phyloP scores from a whole-genome alignment of 257 asterid species.

The Penstemon newberryi region DNA sequence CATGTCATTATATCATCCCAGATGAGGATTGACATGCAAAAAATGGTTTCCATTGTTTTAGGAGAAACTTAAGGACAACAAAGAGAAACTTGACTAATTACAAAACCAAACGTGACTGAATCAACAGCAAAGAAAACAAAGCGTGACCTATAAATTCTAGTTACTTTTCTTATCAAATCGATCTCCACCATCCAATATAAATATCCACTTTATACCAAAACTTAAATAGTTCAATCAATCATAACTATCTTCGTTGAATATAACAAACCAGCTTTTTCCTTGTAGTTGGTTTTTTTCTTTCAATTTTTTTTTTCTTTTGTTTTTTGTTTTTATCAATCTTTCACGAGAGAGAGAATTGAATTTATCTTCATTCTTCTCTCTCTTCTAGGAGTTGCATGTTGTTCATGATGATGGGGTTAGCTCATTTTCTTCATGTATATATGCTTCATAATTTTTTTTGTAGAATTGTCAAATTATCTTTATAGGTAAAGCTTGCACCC shows the following conservation, averaged over 20 bases:
- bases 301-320: neutral
- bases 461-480: slow-evolving; percentile 25
- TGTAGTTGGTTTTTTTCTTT: neutral
- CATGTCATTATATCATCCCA: too few relatives aligned
- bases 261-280: neutral
- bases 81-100: slow-evolving; percentile 18
- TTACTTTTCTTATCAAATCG: slow-evolving; percentile 14
- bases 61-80: slow-evolving; percentile 37
- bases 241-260: neutral
- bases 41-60: slow-evolving; percentile 25
- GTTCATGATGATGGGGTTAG: slow-evolving; percentile 27
- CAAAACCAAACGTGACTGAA: neutral
- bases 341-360: slow-evolving; percentile 19
- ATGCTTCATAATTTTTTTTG: slow-evolving; percentile 26
- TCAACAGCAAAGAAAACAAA: neutral
- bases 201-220: slow-evolving; percentile 14
- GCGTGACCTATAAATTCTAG: slow-evolving; percentile 17
- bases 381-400: slow-evolving; percentile 26
- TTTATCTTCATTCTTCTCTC: slow-evolving; percentile 28
- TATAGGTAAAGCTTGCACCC: neutral
- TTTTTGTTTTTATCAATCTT: slow-evolving; percentile 5
- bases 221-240: neutral
- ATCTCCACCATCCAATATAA: slow-evolving; percentile 29
- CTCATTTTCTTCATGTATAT: slow-evolving; percentile 27
- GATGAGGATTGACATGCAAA: slow-evolving; percentile 1